Percentiles rank a stretch among this genome's conserved stretches.
Conservation (phyloP, 1,139 yeast genomes). For the Pichia sp. region DNA sequence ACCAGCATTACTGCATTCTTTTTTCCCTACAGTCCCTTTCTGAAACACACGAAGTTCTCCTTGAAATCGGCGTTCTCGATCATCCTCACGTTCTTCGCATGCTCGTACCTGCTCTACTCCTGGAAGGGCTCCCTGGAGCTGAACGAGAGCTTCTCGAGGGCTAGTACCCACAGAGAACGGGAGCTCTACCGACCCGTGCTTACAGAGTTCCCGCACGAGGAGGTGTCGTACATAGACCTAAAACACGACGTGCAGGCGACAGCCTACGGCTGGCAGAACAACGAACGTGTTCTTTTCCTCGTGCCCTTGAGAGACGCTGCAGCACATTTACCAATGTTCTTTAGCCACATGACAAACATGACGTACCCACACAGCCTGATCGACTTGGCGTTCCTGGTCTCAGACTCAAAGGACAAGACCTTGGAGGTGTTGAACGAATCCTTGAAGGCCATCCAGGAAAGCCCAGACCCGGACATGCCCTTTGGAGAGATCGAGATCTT, state of each 20-base stretch:
- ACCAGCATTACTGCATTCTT: background rate
- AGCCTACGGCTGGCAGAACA: slow-evolving; percentile 51
- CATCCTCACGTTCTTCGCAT: background rate
- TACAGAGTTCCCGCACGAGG: background rate
- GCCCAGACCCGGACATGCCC: slow-evolving; percentile 39
- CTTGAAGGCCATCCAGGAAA: slow-evolving; percentile 42
- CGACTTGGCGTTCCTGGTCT: slow-evolving; percentile 54
- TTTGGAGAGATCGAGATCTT: slow-evolving; percentile 63
- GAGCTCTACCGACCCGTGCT: slow-evolving; percentile 20
- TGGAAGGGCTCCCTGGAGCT: background rate
- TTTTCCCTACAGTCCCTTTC: background rate
- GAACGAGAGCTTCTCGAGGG: background rate
- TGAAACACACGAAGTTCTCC: background rate
- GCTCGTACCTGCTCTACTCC: slow-evolving; percentile 1
- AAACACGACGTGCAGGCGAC: slow-evolving; percentile 39
- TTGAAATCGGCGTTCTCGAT: background rate
- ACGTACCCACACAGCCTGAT: slow-evolving; percentile 55
- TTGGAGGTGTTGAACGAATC: slow-evolving; percentile 45
- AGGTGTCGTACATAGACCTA: slow-evolving; percentile 39
- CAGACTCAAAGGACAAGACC: slow-evolving; percentile 56
- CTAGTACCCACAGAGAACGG: background rate
- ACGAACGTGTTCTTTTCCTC: slow-evolving; percentile 52
- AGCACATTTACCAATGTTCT: slow-evolving; percentile 60
- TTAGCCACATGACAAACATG: slow-evolving; percentile 51
- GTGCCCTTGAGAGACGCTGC: slow-evolving; percentile 62